Base-by-base conservation (phyloP, 495 filamentous ascomycete genomes). In the Pseudotulostoma volvatum region DNA sequence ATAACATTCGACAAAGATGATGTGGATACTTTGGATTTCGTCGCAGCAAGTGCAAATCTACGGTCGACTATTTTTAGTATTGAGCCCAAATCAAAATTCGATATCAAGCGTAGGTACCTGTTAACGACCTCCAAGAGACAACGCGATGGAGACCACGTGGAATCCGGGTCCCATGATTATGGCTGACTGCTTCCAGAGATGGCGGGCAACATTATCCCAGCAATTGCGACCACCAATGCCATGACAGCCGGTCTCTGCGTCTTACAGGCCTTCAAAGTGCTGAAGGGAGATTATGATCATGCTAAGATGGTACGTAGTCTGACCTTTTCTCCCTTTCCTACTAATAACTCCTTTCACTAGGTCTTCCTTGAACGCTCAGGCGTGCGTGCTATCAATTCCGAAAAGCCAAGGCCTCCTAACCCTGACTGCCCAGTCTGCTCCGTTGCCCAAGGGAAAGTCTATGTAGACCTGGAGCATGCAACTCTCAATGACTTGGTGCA, bases 151-250 rank as follows among this genome's bases (percentile, higher is more conserved):
- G n/a, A n/a, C n/a, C n/a, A n/a, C n/a, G n/a, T 16, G 4, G n/a
- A 13, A 1, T 21, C 21, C 4, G 33, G 8, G 9, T 11, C 14
- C 38, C 3, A 18, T 18, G 7, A 4, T n/a, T 38, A 18, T 17
- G 21, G 34, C 35, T 44, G 34, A 45, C 34, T 28, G n/a, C 23
- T 18, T 37, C 30, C 36, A 77, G 73, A 96, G 60, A 99, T 96
- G 86, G 90, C 90, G 17, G 90, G 90, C 37, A 96, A 96, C 49
- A 99, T 99, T 49, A 96, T 99, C 40, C 90, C 90, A 0, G 92
- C 90, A 2, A 99, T 99, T 54, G 90, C 90, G 1, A 99, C 90
- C 0, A 95, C 90, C 0, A 99, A 99, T 54, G 90, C 92, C 9
- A 92, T 96, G 57, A 90, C 87, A 3, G 90, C 90, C 9, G 79